A percentile compares a stretch with the other conserved stretches of the same genome.
Conservation (phyloP, 306 rosid species). For the Citrullus mucosospermus region DNA sequence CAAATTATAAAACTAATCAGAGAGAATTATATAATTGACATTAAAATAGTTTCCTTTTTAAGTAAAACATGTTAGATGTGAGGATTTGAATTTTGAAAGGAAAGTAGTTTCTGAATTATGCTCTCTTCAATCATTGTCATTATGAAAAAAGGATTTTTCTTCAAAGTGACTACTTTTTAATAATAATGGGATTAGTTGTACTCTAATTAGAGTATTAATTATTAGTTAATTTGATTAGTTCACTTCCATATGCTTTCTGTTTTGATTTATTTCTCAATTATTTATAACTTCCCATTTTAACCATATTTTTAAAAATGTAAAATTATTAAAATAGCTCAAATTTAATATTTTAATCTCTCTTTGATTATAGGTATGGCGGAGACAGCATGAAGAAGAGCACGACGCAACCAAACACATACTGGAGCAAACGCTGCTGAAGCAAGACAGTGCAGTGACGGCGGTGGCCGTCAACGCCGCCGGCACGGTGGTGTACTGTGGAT, state of each 20-base stretch:
- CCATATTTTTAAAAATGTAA: no score
- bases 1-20: no score
- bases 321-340: no score
- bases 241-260: background rate
- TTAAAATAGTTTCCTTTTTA: no score
- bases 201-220: background rate
- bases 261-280: background rate
- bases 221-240: background rate
- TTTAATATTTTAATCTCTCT: background rate
- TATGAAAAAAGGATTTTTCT: no score
- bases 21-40: no score
- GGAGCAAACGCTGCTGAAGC: conserved; percentile 46
- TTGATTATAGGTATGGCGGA: conserved; percentile 33
- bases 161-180: background rate
- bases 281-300: background rate
- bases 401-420: conserved; percentile 29
- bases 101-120: no score
- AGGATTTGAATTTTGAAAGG: no score
- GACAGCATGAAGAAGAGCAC: conserved; percentile 26
- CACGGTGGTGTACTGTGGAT: conserved; percentile 52
- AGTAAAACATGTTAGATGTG: no score
- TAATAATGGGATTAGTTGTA: background rate
- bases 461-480: conserved; percentile 36
- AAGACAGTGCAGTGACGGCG: conserved; percentile 80
- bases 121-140: no score